Evolutionary conservation across 208 protist species (phyloP).

Genomic region (Trypanosoma lewisi): DNA sequence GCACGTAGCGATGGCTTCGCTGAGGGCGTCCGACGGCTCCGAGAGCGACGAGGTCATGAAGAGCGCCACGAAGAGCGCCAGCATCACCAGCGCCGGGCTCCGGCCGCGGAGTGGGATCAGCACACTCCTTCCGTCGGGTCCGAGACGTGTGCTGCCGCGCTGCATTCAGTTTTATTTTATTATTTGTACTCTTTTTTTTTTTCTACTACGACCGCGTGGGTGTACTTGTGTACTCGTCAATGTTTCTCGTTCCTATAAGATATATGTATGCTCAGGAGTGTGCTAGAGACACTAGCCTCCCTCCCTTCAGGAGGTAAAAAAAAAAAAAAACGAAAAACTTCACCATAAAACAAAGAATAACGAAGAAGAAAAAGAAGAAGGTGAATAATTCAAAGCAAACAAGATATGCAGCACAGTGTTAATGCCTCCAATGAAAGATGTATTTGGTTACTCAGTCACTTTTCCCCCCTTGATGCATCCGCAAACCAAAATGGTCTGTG

Average conservation of each 20-base stretch:
- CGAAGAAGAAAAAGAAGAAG: constrained; percentile 15
- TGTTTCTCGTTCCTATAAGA: neutral
- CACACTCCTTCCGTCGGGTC: neutral
- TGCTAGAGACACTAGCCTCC: neutral
- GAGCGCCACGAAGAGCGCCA: constrained; percentile 31
- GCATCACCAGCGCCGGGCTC: constrained; percentile 6
- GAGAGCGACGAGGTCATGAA: constrained; percentile 32
- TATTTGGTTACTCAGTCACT: neutral
- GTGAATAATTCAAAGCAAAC: constrained; percentile 5
- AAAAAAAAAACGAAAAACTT: constrained; percentile 9
- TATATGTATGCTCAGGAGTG: neutral
- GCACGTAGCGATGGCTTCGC: constrained; percentile 43
- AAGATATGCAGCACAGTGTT: constrained; percentile 1
- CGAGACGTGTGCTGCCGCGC: neutral
- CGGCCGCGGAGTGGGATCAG: neutral
- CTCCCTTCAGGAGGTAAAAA: neutral
- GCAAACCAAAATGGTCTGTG: neutral
- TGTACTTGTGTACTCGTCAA: too few species aligned
- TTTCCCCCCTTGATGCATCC: neutral
- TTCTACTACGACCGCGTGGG: neutral
- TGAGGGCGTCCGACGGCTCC: constrained; percentile 33
- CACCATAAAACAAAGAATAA: constrained; percentile 13
- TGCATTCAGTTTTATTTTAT: neutral
- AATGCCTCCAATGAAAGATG: neutral
- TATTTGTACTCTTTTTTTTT: constrained; percentile 9